Percentiles rank a stretch among this genome's conserved stretches.
Evolutionary conservation across 225 moss, liverwort and hornwort species (phyloP).

Genomic region (Physcomitrellopsis africana): DNA sequence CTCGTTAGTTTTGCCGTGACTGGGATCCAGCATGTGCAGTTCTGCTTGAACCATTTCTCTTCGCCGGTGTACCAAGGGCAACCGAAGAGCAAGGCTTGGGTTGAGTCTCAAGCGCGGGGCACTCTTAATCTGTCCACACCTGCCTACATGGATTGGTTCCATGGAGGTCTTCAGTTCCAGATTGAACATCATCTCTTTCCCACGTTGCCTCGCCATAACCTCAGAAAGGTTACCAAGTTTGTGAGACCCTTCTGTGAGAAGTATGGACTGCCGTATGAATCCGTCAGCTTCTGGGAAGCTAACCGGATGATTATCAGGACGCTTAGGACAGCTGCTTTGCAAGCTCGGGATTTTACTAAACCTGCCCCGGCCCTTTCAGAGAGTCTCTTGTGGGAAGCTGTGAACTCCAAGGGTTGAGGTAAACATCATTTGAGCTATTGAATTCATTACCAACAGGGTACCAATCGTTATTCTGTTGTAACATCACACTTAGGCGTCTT

Average conservation of each 20-base stretch:
- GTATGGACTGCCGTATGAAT: constrained; percentile 84
- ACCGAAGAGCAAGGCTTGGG: constrained; percentile 90
- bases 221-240: constrained; percentile 82
- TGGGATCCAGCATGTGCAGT: constrained; percentile 96
- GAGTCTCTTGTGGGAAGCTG: constrained; percentile 89
- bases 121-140: constrained; percentile 90
- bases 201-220: constrained; percentile 90
- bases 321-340: constrained; percentile 77
- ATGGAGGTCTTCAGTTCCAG: constrained; percentile 98
- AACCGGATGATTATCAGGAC: constrained; percentile 87
- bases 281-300: constrained; percentile 90
- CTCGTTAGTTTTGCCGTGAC: constrained; percentile 80
- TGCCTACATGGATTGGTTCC: constrained; percentile 96
- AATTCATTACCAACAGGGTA: constrained; percentile 2
- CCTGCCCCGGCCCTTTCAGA: constrained; percentile 78
- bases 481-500: background rate
- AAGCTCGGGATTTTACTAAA: constrained; percentile 77
- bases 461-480: background rate
- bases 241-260: constrained; percentile 85
- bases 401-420: constrained; percentile 77
- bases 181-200: constrained; percentile 98
- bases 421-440: constrained; percentile 3
- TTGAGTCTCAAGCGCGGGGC: constrained; percentile 74
- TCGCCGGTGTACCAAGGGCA: constrained; percentile 86
- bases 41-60: constrained; percentile 96